Evolutionary conservation across 2,329 filamentous ascomycete genomes (phyloP).

Genomic region (Claviceps digitariae): DNA sequence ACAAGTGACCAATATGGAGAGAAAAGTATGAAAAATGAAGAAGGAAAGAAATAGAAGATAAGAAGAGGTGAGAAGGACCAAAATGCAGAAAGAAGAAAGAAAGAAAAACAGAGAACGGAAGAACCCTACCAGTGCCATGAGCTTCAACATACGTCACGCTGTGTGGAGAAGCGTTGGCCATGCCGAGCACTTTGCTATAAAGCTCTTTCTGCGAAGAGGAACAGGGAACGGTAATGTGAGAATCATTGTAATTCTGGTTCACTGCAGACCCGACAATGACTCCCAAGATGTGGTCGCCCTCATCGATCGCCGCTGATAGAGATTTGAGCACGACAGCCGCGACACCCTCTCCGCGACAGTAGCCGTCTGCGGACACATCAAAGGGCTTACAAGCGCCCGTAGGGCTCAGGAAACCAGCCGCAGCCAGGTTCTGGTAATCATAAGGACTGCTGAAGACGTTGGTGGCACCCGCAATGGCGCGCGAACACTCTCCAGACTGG

Average conservation of each 20-base stretch:
- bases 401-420: constrained; percentile 27
- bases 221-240: constrained; percentile 76
- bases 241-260: constrained; percentile 68
- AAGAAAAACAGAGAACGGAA: neutral
- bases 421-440: constrained; percentile 13
- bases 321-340: constrained; percentile 66
- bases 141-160: constrained; percentile 39
- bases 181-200: constrained; percentile 18
- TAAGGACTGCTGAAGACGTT: constrained; percentile 30
- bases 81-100: neutral
- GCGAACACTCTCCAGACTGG: constrained; percentile 39
- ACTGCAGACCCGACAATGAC: constrained; percentile 62
- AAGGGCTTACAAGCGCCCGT: constrained; percentile 6
- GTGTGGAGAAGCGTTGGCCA: neutral
- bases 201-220: constrained; percentile 60
- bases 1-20: neutral
- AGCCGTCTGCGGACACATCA: constrained; percentile 50
- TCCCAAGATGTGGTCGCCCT: constrained; percentile 62
- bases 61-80: neutral
- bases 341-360: constrained; percentile 67
- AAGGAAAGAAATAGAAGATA: neutral
- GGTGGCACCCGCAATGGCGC: constrained; percentile 47
- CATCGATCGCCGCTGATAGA: constrained; percentile 59
- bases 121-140: constrained; percentile 57
- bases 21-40: neutral